These are phyloP conservation scores for Colletotrichum spinosum DNA, from an alignment of 2,329 filamentous ascomycete species.

Conservation along the genomic window DNA sequence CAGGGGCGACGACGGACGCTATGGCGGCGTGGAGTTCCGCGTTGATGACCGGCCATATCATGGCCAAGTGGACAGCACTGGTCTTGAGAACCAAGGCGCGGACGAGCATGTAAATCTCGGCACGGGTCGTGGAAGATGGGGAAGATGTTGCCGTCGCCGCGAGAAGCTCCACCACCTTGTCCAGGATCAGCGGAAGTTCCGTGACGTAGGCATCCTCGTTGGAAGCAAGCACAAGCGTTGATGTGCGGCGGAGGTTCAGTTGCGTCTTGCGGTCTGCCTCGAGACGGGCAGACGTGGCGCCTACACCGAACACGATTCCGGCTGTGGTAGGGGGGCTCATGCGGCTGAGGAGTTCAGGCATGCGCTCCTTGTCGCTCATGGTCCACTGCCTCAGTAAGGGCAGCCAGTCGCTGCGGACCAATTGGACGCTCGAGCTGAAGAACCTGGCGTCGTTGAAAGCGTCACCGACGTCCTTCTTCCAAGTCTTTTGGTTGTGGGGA, in stretches of 20 bases:
- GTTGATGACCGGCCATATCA: conserved; percentile 91
- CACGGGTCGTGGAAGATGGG: conserved; percentile 88
- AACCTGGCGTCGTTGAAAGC: conserved; percentile 92
- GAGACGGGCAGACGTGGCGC: conserved; percentile 90
- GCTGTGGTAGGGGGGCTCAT: conserved; percentile 89
- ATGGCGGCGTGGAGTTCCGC: conserved; percentile 85
- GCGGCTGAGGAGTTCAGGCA: conserved; percentile 83
- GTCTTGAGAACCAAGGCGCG: conserved; percentile 85
- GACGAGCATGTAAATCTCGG: conserved; percentile 90
- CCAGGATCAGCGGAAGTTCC: conserved; percentile 79
- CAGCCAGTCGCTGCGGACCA: conserved; percentile 83
- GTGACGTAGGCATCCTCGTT: conserved; percentile 83
- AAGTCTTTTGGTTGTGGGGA: conserved; percentile 84
- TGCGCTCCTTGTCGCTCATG: conserved; percentile 86
- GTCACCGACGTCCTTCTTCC: conserved; percentile 93
- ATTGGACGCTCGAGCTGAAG: conserved; percentile 75
- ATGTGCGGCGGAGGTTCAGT: conserved; percentile 85
- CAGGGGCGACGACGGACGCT: conserved; percentile 76
- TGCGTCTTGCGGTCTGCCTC: conserved; percentile 96
- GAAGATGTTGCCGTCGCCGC: conserved; percentile 88
- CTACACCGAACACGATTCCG: conserved; percentile 98
- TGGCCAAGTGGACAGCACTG: conserved; percentile 81
- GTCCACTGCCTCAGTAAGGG: conserved; percentile 87
- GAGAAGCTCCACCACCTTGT: conserved; percentile 89
- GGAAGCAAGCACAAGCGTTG: conserved; percentile 82